Base-by-base conservation (phyloP, 192 early-diverging fungal species). In the Backusella circina region DNA sequence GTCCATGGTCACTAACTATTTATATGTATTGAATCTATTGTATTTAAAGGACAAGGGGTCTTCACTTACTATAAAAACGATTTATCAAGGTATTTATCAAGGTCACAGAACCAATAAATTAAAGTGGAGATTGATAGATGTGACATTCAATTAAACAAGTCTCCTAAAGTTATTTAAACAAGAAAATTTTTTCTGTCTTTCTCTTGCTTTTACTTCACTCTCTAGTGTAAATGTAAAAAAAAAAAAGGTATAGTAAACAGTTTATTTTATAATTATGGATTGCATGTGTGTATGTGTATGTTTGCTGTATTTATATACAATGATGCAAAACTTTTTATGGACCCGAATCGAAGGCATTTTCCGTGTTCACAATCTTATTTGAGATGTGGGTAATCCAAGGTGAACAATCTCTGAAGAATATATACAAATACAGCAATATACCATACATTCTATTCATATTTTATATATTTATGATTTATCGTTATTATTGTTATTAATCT, bases 341-440 rank as follows among this genome's bases (percentile, higher is more conserved):
- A 26, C 54, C 54, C 54, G 54, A 61, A 61, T 61, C 54, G 2
- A 61, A 61, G 26, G 54, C 54, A 61, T 61, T 13, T 44, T 61
- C 54, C 23, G 54, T 12, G 54, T 61, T 61, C 54, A 61, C 54
- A 61, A 28, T 61, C 54, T 61, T 3, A 57, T 28, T 61, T 12
- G 54, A 61, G 54, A 61, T 61, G 54, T 61, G 54, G 54, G 54
- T 61, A 26, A 61, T 26, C 54, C 54, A 61, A 51, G 54, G 54
- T 61, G 54, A 61, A 61, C 54, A 61, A 61, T 61, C 54, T 61
- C 54, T 61, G 54, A 61, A 61, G 54, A 28, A 61, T 61, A 23
- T 28, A 57, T 26, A 57, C 54, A 61, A 61, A 47, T 61, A 61
- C 54, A 61, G 23, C 26, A 28, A 61, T 26, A 13, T 47, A 61